These are phyloP conservation scores for Thalassiosira hispida DNA, from an alignment of 352 stramenopile genomes.

Conservation along the genomic window DNA sequence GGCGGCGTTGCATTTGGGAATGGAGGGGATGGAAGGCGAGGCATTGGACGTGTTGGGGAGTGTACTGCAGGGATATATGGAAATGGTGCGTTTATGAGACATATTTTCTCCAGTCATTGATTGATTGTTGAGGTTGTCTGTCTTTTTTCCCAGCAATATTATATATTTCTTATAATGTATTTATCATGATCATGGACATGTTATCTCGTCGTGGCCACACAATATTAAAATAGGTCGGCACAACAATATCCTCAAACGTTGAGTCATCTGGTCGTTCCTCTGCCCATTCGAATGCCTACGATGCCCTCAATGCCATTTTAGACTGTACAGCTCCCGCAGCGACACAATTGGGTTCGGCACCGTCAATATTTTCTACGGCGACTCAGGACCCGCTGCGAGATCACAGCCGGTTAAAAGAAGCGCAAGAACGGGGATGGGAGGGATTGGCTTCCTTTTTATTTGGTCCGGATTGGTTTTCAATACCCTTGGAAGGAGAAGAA, in stretches of 20 bases:
- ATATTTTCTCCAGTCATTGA: background rate
- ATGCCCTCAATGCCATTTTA: constrained; percentile 72
- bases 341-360: constrained; percentile 50
- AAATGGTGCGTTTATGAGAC: constrained; percentile 40
- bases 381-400: background rate
- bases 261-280: constrained; percentile 71
- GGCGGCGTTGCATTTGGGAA: constrained; percentile 79
- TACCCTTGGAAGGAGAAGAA: constrained; percentile 49
- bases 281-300: constrained; percentile 77
- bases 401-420: constrained; percentile 10
- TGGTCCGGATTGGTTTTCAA: constrained; percentile 74
- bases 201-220: background rate
- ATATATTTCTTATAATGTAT: no score
- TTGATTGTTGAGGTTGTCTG: background rate
- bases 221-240: constrained; percentile 46
- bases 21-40: constrained; percentile 70
- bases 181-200: no score
- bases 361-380: constrained; percentile 1
- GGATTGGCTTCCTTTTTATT: constrained; percentile 83
- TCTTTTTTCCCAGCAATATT: no score
- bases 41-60: constrained; percentile 70
- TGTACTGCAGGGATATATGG: constrained; percentile 71
- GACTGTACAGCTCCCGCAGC: constrained; percentile 64
- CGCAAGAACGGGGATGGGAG: constrained; percentile 61
- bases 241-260: constrained; percentile 63